Percentiles rank a stretch among this genome's conserved stretches.
Conservation (phyloP, 805 yeast genomes). For the Yamadazyma philogaea region DNA sequence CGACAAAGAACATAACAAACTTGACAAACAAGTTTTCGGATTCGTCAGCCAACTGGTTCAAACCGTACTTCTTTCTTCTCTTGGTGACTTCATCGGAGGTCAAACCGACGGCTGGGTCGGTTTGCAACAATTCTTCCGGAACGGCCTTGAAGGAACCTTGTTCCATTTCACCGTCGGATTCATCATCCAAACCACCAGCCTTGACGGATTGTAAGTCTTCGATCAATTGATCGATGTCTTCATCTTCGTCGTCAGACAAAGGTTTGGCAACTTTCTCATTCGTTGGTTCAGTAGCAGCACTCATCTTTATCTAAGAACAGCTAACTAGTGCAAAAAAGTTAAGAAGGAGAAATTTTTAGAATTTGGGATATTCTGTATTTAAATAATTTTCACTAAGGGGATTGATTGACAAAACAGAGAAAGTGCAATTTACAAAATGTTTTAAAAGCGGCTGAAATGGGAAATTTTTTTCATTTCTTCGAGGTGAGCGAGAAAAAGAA, state of each 20-base stretch:
- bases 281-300: slow-evolving; percentile 52
- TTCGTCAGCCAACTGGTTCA: slow-evolving; percentile 89
- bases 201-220: slow-evolving; percentile 75
- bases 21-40: slow-evolving; percentile 74
- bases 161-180: slow-evolving; percentile 43
- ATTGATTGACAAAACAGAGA: background rate
- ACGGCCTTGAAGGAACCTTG: slow-evolving; percentile 57
- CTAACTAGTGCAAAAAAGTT: slow-evolving; percentile 8
- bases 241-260: slow-evolving; percentile 54
- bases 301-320: slow-evolving; percentile 17
- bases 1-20: slow-evolving; percentile 84
- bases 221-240: slow-evolving; percentile 60
- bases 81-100: slow-evolving; percentile 70
- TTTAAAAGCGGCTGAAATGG: slow-evolving; percentile 18
- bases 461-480: slow-evolving; percentile 7
- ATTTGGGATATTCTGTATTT: slow-evolving; percentile 4
- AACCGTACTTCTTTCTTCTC: slow-evolving; percentile 89
- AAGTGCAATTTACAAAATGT: slow-evolving; percentile 2
- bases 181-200: slow-evolving; percentile 52
- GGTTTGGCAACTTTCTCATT: slow-evolving; percentile 50
- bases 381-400: slow-evolving; percentile 5
- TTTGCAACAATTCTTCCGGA: slow-evolving; percentile 81
- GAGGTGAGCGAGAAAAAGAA: slow-evolving; percentile 1
- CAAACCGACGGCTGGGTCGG: slow-evolving; percentile 78
- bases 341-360: slow-evolving; percentile 7